phyloP scores from a whole-genome alignment of 768 basidiomycete genomes.

The Tricholoma furcatifolium region DNA sequence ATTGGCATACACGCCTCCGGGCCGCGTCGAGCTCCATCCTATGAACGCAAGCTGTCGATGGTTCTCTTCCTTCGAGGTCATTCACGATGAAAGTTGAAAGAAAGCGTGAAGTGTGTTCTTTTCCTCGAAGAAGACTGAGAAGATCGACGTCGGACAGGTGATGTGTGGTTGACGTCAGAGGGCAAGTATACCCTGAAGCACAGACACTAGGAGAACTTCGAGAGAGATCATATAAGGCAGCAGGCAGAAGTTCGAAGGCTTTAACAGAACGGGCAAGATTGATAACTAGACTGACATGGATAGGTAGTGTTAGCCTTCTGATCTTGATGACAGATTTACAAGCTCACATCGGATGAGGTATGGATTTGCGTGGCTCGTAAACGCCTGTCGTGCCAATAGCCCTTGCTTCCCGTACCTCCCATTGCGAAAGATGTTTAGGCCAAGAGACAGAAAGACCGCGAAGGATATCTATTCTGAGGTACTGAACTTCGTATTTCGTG shows the following conservation, averaged over 20 bases:
- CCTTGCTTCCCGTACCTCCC: conserved; percentile 67
- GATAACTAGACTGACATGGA: conserved; percentile 53
- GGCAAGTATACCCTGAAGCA: conserved; percentile 47
- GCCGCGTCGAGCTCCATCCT: conserved; percentile 44
- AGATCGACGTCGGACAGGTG: conserved; percentile 53
- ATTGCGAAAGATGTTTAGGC: conserved; percentile 61
- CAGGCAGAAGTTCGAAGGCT: conserved; percentile 59
- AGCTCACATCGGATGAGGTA: conserved; percentile 72
- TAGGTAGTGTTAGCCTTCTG: conserved; percentile 6
- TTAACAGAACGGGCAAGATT: conserved; percentile 60
- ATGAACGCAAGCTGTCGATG: conserved; percentile 48
- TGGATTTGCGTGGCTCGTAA: conserved; percentile 52
- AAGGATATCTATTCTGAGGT: conserved; percentile 57
- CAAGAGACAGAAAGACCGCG: conserved; percentile 50
- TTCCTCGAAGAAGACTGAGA: conserved; percentile 59
- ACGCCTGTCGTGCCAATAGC: conserved; percentile 47
- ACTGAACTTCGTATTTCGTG: conserved; percentile 61
- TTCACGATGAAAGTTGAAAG: conserved; percentile 77
- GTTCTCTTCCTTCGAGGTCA: conserved; percentile 64
- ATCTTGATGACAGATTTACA: neutral
- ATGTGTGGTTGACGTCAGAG: conserved; percentile 32
- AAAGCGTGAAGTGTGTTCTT: conserved; percentile 71
- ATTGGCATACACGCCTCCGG: conserved; percentile 57
- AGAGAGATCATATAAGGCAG: conserved; percentile 81
- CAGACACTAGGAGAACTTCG: conserved; percentile 64